phyloP scores from a whole-genome alignment of 2,329 filamentous ascomycete species.

The Graphiopsis chlorocephala region DNA sequence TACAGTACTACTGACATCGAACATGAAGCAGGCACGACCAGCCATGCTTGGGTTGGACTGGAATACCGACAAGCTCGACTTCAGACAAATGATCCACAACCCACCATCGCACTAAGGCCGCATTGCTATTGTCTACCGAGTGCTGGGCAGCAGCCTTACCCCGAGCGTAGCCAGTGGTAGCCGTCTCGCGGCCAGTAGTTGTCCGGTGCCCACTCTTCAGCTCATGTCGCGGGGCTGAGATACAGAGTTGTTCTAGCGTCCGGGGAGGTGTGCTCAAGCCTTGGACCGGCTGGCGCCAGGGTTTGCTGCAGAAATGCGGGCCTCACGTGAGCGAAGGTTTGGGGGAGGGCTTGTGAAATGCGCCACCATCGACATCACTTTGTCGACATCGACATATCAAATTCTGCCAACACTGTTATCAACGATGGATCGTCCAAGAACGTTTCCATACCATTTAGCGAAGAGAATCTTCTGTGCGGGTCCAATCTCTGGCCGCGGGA shows the following conservation, averaged over 20 bases:
- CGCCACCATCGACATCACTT: not conserved
- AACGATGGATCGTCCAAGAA: not conserved
- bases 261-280: conserved; percentile 3
- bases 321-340: not conserved
- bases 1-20: not conserved
- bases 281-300: not conserved
- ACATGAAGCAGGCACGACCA: not conserved
- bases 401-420: not conserved
- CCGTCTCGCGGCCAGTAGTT: not conserved
- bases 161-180: conserved; percentile 12
- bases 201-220: not conserved
- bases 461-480: not conserved
- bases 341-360: not conserved
- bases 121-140: conserved; percentile 3
- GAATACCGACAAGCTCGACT: not conserved
- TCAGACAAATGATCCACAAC: not conserved
- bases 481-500: not conserved
- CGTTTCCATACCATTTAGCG: not conserved
- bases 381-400: not conserved
- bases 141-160: conserved; percentile 7
- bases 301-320: not conserved
- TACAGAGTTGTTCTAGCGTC: conserved; percentile 3
- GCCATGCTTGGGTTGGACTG: not conserved
- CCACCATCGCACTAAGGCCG: not conserved
- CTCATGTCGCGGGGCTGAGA: not conserved